phyloP scores from a whole-genome alignment of 495 filamentous ascomycete genomes.

The Aspergillus egyptiacus region DNA sequence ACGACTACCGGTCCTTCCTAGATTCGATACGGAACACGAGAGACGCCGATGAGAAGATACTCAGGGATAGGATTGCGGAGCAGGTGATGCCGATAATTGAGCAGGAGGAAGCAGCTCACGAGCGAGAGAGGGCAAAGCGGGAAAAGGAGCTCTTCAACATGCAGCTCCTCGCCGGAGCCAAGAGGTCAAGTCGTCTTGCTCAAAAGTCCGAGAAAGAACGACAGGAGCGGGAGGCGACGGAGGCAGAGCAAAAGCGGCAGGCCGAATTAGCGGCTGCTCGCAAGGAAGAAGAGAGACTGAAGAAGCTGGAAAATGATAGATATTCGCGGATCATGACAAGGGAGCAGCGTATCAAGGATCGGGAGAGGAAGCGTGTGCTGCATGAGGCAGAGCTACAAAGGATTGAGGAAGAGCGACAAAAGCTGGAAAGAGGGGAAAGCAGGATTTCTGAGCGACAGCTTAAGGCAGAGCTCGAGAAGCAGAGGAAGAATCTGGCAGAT shows the following conservation, averaged over 20 bases:
- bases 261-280: conserved; percentile 58
- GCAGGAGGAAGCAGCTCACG: conserved; percentile 69
- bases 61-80: conserved; percentile 61
- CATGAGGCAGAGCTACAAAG: conserved; percentile 78
- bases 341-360: conserved; percentile 75
- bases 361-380: conserved; percentile 69
- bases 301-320: conserved; percentile 66
- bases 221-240: conserved; percentile 60
- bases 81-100: conserved; percentile 79
- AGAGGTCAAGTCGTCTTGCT: conserved; percentile 83
- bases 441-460: conserved; percentile 73
- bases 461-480: conserved; percentile 69
- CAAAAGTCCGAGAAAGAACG: conserved; percentile 73
- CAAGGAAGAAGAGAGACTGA: conserved; percentile 62
- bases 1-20: conserved; percentile 71
- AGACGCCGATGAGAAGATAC: conserved; percentile 73
- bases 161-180: conserved; percentile 84
- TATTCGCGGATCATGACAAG: conserved; percentile 78
- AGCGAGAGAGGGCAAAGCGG: conserved; percentile 60
- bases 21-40: conserved; percentile 63
- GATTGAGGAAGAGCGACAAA: conserved; percentile 71
- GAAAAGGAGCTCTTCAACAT: conserved; percentile 76
- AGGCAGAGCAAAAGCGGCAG: conserved; percentile 65
- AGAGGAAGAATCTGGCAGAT: conserved; percentile 63
- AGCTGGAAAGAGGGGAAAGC: conserved; percentile 53